Base-by-base conservation (phyloP, 164 flowering plant genomes). In the Vitis cinerea region DNA sequence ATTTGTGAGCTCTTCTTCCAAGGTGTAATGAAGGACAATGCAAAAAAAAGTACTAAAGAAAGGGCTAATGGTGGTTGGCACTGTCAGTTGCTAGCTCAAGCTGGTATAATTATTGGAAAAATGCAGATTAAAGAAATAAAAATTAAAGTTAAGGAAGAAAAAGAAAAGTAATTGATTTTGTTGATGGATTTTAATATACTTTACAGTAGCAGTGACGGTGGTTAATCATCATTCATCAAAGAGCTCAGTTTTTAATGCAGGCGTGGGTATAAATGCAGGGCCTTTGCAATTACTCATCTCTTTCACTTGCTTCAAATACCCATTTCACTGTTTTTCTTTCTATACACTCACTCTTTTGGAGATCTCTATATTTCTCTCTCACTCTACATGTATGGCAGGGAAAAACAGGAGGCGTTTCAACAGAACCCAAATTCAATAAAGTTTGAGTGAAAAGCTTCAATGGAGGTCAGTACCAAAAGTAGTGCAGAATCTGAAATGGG, bases 221-320 rank as follows among this genome's bases (percentile, higher is more conserved):
- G 97, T 87, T 88, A 88, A 88, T 83, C 85, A 88, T 90, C 91
- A 88, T 37, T 37, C 44, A 37, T 37, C 44, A 37, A 37, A 89
- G 77, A 80, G 94, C 92, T 82, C 98, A 75, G 61, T 84, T 88
- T 82, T 86, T 83, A 47, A 93, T 85, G 89, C 86, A 88, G 80
- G 95, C 97, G 93, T 90, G 94, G 83, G 85, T 87, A 87, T 87
- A 89, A 84, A 89, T 86, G 85, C 84, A 84, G 80, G 74, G 59
- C 77, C 84, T 82, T 88, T 83, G 76, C 81, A 67, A 59, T 70
- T 75, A 37, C 62, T 56, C 75, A 50, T 66, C 71, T 70, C 79
- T 77, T 76, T 75, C 78, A 59, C 65, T 60, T 50, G 64, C 51
- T 48, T 50, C 61, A 57, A 52, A 13, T 53, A 50, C 71, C 69